These are phyloP conservation scores for Ustilago curta DNA, from an alignment of 1,284 basidiomycete species.

Conservation along the genomic window DNA sequence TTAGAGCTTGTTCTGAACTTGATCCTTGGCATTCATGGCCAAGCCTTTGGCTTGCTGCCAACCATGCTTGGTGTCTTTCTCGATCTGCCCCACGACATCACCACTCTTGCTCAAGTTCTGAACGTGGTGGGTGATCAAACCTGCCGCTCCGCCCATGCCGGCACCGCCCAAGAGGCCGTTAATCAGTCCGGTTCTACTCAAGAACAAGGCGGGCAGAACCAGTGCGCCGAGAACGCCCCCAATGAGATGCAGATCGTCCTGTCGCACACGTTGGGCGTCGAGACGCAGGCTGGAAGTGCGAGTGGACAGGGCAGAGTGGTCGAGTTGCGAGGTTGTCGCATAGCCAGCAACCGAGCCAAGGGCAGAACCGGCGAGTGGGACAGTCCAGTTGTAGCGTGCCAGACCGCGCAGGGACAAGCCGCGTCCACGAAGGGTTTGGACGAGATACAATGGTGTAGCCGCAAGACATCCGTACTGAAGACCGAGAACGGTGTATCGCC, in stretches of 20 bases:
- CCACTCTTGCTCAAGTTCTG: conserved; percentile 27
- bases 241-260: conserved; percentile 65
- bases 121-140: conserved; percentile 52
- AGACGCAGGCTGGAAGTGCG: conserved; percentile 20
- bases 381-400: conserved; percentile 60
- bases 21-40: conserved; percentile 13
- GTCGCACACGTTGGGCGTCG: conserved; percentile 46
- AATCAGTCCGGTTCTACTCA: conserved; percentile 59
- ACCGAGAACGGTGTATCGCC: conserved; percentile 45
- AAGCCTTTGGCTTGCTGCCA: conserved; percentile 14
- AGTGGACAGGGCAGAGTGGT: conserved; percentile 34
- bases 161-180: conserved; percentile 65
- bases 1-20: conserved; percentile 22
- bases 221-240: conserved; percentile 61
- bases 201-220: conserved; percentile 60
- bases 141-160: conserved; percentile 58
- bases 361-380: conserved; percentile 49
- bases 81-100: neutral
- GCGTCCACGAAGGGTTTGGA: conserved; percentile 47
- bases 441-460: conserved; percentile 59
- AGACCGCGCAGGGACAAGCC: conserved; percentile 53
- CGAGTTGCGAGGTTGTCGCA: conserved; percentile 34
- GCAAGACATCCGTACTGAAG: conserved; percentile 57
- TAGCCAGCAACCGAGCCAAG: conserved; percentile 46
- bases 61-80: conserved; percentile 1